Evolutionary conservation across 2,329 filamentous ascomycete species (phyloP).

Genomic region (Colletotrichum sp.): DNA sequence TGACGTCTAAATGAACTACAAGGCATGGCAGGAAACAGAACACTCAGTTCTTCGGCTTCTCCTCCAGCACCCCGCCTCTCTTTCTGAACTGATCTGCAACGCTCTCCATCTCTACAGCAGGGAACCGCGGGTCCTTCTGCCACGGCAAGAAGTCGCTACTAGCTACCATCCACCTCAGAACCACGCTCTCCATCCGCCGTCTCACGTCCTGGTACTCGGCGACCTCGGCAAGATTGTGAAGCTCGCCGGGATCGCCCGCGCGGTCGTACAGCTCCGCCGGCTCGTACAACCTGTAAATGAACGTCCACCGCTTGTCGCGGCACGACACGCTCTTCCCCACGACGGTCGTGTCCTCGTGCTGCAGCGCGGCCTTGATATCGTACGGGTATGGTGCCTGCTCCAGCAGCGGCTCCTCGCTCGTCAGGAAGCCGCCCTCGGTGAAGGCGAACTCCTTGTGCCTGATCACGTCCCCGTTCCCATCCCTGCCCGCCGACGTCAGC

Average conservation of each 20-base stretch:
- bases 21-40: neutral
- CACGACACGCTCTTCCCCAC: constrained; percentile 47
- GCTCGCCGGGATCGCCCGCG: constrained; percentile 38
- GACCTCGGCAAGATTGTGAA: constrained; percentile 40
- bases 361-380: constrained; percentile 48
- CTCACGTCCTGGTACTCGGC: constrained; percentile 26
- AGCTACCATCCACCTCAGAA: constrained; percentile 42
- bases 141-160: constrained; percentile 40
- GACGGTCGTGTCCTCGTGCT: constrained; percentile 46
- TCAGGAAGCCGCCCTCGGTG: constrained; percentile 49
- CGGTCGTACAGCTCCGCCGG: constrained; percentile 47
- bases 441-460: constrained; percentile 45
- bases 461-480: constrained; percentile 5
- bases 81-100: constrained; percentile 28
- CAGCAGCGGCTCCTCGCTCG: constrained; percentile 47
- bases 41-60: neutral
- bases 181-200: constrained; percentile 31
- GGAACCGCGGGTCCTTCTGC: constrained; percentile 36
- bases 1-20: neutral
- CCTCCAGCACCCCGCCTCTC: neutral
- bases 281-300: constrained; percentile 50
- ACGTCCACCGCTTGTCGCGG: constrained; percentile 42
- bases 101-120: constrained; percentile 34
- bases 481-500: neutral
- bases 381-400: constrained; percentile 49